Evolutionary conservation across 2,329 filamentous ascomycete species (phyloP).

Genomic region (Scedosporium minutisporum): DNA sequence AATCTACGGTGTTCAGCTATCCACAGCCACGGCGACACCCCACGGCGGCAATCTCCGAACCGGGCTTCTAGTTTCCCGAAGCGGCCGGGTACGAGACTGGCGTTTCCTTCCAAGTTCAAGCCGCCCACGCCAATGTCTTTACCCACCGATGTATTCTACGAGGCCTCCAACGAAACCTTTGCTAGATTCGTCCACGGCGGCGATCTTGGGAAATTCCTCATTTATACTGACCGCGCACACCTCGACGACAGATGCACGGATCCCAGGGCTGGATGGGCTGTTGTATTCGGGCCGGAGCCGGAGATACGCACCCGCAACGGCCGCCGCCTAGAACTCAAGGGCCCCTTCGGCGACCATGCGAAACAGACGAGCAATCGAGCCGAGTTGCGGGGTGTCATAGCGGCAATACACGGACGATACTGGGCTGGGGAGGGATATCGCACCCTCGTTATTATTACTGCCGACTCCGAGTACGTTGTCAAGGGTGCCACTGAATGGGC

Average conservation of each 20-base stretch:
- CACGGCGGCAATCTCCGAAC: neutral
- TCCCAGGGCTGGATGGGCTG: constrained; percentile 29
- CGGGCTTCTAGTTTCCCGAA: constrained; percentile 4
- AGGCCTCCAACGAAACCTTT: neutral
- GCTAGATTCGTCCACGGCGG: constrained; percentile 21
- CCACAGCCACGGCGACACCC: neutral
- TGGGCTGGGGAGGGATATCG: constrained; percentile 33
- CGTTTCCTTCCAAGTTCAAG: constrained; percentile 22
- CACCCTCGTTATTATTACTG: constrained; percentile 42
- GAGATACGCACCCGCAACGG: constrained; percentile 14
- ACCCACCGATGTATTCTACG: constrained; percentile 10
- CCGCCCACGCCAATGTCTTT: constrained; percentile 15
- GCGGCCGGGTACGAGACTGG: constrained; percentile 9
- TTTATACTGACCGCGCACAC: constrained; percentile 38
- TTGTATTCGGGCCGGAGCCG: constrained; percentile 18
- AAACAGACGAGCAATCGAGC: constrained; percentile 42
- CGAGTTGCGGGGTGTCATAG: constrained; percentile 44
- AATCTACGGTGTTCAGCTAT: neutral
- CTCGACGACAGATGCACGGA: constrained; percentile 27
- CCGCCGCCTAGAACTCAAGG: constrained; percentile 30
- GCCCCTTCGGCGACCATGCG: constrained; percentile 26
- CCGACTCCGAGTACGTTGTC: constrained; percentile 42
- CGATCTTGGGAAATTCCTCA: constrained; percentile 22
- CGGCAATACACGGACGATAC: constrained; percentile 31
- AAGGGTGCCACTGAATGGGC: constrained; percentile 33